Evolutionary conservation across 2,329 filamentous ascomycete species (phyloP).

Genomic region (Raffaelea arxii): DNA sequence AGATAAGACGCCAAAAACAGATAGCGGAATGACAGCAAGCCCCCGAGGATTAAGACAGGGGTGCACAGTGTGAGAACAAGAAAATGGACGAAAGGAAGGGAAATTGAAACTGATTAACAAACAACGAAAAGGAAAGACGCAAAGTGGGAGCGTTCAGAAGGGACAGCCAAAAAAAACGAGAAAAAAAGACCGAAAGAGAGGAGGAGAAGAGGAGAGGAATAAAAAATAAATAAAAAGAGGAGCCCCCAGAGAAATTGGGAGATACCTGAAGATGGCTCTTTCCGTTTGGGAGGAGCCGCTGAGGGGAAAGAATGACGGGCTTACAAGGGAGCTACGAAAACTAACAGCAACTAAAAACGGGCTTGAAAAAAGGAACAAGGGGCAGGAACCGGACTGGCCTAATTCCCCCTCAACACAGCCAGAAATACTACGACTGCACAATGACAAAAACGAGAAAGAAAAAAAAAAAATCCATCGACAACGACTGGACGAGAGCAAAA

Average conservation of each 20-base stretch:
- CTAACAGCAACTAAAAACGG: no score
- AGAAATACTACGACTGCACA: neutral
- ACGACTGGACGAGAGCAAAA: no score
- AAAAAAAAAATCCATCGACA: no score
- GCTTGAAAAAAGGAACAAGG: neutral
- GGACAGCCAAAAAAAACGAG: neutral
- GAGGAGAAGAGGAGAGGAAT: no score
- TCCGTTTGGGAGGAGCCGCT: neutral
- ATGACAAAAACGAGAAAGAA: neutral
- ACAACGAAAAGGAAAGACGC: no score
- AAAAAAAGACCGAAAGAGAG: neutral
- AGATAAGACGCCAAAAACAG: neutral
- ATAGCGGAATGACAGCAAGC: neutral
- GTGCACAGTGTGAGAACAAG: neutral
- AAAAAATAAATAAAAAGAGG: neutral
- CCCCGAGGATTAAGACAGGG: neutral
- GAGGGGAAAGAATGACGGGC: neutral
- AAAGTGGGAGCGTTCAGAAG: no score
- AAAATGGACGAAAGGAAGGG: neutral
- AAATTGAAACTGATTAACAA: no score
- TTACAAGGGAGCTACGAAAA: neutral
- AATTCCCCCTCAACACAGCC: no score
- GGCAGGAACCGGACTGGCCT: no score
- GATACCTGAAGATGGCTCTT: neutral
- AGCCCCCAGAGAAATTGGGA: neutral